A percentile compares a stretch with the other conserved stretches of the same genome.
These are phyloP conservation scores for Dipodascus geniculatus DNA, from an alignment of 805 yeast species.

Conservation along the genomic window DNA sequence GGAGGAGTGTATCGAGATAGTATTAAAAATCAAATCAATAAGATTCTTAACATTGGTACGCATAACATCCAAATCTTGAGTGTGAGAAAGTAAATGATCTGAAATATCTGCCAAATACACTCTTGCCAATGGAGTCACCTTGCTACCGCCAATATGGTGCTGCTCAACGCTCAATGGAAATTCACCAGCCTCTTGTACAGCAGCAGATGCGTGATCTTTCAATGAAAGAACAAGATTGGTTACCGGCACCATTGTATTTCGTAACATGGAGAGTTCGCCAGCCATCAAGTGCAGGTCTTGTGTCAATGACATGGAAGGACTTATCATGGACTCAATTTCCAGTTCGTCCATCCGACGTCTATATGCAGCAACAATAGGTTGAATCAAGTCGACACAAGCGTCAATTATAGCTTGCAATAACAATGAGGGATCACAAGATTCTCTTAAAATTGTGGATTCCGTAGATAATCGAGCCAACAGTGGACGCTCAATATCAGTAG, in stretches of 20 bases:
- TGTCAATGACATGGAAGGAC: conserved; percentile 40
- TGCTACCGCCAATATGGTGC: conserved; percentile 10
- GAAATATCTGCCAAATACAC: conserved; percentile 43
- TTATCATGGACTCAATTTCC: conserved; percentile 38
- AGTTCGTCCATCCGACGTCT: conserved; percentile 36
- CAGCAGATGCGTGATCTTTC: conserved; percentile 27
- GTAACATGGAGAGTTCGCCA: conserved; percentile 39
- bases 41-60: conserved; percentile 38
- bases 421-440: conserved; percentile 40
- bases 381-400: conserved; percentile 40
- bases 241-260: conserved; percentile 37
- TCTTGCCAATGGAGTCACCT: conserved; percentile 33
- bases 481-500: conserved; percentile 41
- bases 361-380: conserved; percentile 44
- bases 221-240: conserved; percentile 36
- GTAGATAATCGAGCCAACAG: conserved; percentile 36
- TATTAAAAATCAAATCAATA: conserved; percentile 43
- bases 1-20: conserved; percentile 43
- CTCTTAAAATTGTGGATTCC: conserved; percentile 36
- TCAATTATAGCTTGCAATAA: conserved; percentile 45
- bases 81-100: conserved; percentile 41
- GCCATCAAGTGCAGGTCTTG: conserved; percentile 41
- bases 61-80: conserved; percentile 46
- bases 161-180: not conserved
- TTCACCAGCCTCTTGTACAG: conserved; percentile 2